Base-by-base conservation (phyloP, 2,329 filamentous ascomycete species). In the Colletotrichum sp. region DNA sequence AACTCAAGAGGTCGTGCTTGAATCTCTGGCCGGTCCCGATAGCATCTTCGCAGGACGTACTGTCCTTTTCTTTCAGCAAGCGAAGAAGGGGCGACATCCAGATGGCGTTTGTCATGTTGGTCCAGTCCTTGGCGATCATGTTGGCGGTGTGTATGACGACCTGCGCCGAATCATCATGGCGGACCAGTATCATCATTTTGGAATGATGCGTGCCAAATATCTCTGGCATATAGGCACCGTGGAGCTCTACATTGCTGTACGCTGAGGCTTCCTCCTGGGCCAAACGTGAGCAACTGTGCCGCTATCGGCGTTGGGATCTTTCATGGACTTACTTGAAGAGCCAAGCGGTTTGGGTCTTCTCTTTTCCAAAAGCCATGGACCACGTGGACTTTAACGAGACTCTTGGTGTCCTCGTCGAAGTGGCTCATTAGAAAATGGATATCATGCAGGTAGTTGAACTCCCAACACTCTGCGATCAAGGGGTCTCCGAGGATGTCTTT, bases 141-240 rank as follows among this genome's bases (percentile, higher is more conserved):
- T 98, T 98, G 22, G 96, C 95, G 0, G 96, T 98, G 80, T 98
- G 95, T 34, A 98, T 96, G 72, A 98, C 85, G 8, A 98, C 86
- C 84, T 98, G 94, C 1, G 93, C 94, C 0, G 89, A 91, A 77
- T 94, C 92, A 81, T 98, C 95, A 82, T 94, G 92, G 7, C 94
- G 90, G 77, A 98, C 88, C 6, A 98, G 84, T n/a, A 98, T 87
- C 84, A 98, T 91, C 94, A 98, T 97, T 84, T 98, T 97, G 15
- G 94, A 89, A 79, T 93, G 95, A 83, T 98, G 96, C 0, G 95
- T 98, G 4, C 96, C 96, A 81, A 96, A 98, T 78, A 93, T 91
- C 81, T 96, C 94, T 0, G 95, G 94, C 90, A 98, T 94, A 75
- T 92, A 95, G 0, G 95, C 95, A 18, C 90, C 87, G 76, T 96